These are phyloP conservation scores for Trichoderma oligosporum DNA, from an alignment of 2,329 filamentous ascomycete genomes.

Conservation along the genomic window DNA sequence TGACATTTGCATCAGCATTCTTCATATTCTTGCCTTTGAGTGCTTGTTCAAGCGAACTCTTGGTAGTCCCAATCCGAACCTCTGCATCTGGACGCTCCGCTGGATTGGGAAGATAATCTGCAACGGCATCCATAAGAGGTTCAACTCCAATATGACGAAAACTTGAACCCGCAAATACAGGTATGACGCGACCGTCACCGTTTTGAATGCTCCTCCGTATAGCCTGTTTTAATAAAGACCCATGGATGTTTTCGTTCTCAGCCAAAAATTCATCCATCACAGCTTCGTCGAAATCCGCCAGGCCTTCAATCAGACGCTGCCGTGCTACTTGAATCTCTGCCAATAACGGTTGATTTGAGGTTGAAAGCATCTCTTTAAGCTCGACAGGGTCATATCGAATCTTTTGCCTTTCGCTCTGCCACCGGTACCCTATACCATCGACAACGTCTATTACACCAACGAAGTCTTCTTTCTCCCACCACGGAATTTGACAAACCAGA, in stretches of 20 bases:
- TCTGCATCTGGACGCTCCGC: conserved; percentile 74
- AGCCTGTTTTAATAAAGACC: conserved; percentile 64
- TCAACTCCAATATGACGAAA: conserved; percentile 93
- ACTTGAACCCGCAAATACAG: conserved; percentile 86
- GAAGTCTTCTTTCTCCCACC: conserved; percentile 81
- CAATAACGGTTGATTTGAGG: conserved; percentile 49
- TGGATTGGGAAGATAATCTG: conserved; percentile 82
- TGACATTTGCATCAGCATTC: conserved; percentile 34
- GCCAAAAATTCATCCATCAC: conserved; percentile 84
- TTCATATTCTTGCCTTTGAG: conserved; percentile 40
- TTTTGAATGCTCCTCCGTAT: conserved; percentile 68
- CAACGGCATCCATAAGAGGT: conserved; percentile 81
- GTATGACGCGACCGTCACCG: conserved; percentile 69
- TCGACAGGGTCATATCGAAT: conserved; percentile 34
- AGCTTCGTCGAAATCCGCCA: conserved; percentile 84
- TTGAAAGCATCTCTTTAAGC: conserved; percentile 39
- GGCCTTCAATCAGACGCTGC: conserved; percentile 70
- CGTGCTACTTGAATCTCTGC: conserved; percentile 73
- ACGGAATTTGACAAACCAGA: conserved; percentile 89
- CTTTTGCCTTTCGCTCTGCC: conserved; percentile 49
- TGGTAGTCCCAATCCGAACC: conserved; percentile 63
- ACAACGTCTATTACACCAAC: conserved; percentile 83
- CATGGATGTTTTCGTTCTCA: conserved; percentile 68
- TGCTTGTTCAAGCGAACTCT: conserved; percentile 34
- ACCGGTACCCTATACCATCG: conserved; percentile 69